phyloP scores from a whole-genome alignment of 2,329 filamentous ascomycete genomes.

The Diaporthe humulicola region DNA sequence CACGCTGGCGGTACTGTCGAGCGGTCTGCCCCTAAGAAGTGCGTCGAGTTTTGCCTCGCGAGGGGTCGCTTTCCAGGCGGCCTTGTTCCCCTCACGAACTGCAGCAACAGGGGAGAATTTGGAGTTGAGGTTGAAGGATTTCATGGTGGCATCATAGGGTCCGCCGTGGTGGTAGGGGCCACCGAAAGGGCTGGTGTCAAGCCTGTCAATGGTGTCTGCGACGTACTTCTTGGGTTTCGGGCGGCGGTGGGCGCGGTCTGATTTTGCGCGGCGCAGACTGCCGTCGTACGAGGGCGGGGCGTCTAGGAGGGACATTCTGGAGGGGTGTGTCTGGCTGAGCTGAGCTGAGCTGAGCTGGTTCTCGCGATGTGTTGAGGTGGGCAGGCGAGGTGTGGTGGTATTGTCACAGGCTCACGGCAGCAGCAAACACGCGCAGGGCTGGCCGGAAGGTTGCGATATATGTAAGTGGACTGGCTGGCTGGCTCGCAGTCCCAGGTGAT shows the following conservation, averaged over 20 bases:
- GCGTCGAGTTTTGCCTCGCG: constrained; percentile 82
- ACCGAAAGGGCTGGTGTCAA: constrained; percentile 75
- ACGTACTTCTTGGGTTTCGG: constrained; percentile 38
- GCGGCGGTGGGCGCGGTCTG: constrained; percentile 76
- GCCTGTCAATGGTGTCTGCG: constrained; percentile 83
- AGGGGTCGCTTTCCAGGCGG: constrained; percentile 86
- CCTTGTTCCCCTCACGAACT: constrained; percentile 77
- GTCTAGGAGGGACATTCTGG: constrained; percentile 35
- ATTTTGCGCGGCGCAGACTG: constrained; percentile 35
- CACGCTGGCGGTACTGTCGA: constrained; percentile 84
- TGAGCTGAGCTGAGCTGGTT: background rate
- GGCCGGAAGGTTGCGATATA: constrained; percentile 9
- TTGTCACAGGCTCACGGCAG: no score
- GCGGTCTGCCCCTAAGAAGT: constrained; percentile 78
- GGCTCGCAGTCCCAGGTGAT: background rate
- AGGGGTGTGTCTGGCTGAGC: background rate
- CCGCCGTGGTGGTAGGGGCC: constrained; percentile 88
- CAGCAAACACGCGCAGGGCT: no score
- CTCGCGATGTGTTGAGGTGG: background rate
- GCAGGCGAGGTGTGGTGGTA: background rate
- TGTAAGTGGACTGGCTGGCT: constrained; percentile 2
- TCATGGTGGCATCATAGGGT: constrained; percentile 86
- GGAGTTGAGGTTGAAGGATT: constrained; percentile 77
- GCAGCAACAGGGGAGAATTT: constrained; percentile 81
- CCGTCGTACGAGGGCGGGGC: constrained; percentile 28